Conservation (phyloP, 2,329 filamentous ascomycete genomes). For the Colletotrichum theobromicola region DNA sequence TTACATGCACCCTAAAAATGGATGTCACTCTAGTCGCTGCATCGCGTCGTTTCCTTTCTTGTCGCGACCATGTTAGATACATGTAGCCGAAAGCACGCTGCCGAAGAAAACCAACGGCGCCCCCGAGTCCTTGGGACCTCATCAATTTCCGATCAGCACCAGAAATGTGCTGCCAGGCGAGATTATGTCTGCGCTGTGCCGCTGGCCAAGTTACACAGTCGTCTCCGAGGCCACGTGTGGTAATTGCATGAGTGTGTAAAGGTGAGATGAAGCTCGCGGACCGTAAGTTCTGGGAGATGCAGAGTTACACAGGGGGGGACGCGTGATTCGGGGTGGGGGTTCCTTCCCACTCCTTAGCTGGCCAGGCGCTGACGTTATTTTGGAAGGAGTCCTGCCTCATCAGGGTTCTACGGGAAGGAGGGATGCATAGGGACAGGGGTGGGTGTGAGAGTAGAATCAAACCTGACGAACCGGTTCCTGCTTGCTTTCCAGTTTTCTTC, state of each 20-base stretch:
- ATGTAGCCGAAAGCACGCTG: neutral
- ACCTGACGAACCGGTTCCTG: neutral
- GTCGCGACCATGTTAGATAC: neutral
- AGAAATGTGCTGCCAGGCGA: neutral
- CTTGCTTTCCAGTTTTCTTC: neutral
- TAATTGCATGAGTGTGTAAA: neutral
- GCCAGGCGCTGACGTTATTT: neutral
- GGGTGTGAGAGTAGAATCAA: slow-evolving; percentile 1
- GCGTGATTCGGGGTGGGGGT: neutral
- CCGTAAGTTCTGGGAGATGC: neutral
- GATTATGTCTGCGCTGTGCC: neutral
- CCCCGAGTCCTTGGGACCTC: neutral
- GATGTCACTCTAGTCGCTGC: neutral
- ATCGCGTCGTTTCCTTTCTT: neutral
- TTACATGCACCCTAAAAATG: neutral
- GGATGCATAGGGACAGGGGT: neutral
- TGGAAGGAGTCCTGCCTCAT: neutral
- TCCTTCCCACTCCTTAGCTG: neutral
- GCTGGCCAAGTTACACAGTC: neutral
- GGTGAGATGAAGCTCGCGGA: neutral
- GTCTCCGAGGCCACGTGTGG: neutral
- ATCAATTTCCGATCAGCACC: slow-evolving; percentile 14
- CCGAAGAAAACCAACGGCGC: neutral
- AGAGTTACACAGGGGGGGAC: neutral
- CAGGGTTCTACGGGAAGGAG: neutral